phyloP scores from a whole-genome alignment of 2,329 filamentous ascomycete species.

The Pezicula rhizophila region DNA sequence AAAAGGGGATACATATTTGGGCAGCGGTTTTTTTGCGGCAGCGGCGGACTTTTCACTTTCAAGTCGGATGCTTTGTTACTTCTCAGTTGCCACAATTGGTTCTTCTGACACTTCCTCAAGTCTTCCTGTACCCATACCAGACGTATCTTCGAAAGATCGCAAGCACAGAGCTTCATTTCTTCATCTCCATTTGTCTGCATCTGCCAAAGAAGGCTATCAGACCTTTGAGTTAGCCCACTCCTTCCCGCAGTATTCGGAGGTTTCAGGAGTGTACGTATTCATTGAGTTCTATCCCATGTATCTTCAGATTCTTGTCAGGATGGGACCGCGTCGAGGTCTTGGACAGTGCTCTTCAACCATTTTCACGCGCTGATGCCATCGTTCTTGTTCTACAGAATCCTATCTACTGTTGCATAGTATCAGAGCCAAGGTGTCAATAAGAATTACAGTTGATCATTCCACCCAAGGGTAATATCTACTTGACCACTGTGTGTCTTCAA shows the following conservation, averaged over 20 bases:
- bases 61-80: conserved; percentile 17
- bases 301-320: conserved; percentile 16
- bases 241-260: conserved; percentile 19
- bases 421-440: conserved; percentile 19
- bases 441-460: conserved; percentile 19
- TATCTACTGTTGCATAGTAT: conserved; percentile 19
- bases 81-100: conserved; percentile 11
- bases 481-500: conserved; percentile 10
- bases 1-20: conserved; percentile 1
- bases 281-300: conserved; percentile 29
- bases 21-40: conserved; percentile 3
- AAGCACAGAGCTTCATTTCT: conserved; percentile 62
- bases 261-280: conserved; percentile 31
- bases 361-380: conserved; percentile 27
- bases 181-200: conserved; percentile 34
- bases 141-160: conserved; percentile 31
- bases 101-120: conserved; percentile 14
- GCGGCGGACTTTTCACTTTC: conserved; percentile 15
- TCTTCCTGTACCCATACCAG: conserved; percentile 19
- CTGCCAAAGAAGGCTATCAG: conserved; percentile 27
- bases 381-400: conserved; percentile 23
- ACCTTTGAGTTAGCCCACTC: conserved; percentile 22
- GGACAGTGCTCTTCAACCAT: conserved; percentile 9
- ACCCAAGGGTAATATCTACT: conserved; percentile 8
- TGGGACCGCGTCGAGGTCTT: conserved; percentile 8